Conservation (phyloP, 1,139 yeast genomes). For the Chernovozyma aurita region DNA sequence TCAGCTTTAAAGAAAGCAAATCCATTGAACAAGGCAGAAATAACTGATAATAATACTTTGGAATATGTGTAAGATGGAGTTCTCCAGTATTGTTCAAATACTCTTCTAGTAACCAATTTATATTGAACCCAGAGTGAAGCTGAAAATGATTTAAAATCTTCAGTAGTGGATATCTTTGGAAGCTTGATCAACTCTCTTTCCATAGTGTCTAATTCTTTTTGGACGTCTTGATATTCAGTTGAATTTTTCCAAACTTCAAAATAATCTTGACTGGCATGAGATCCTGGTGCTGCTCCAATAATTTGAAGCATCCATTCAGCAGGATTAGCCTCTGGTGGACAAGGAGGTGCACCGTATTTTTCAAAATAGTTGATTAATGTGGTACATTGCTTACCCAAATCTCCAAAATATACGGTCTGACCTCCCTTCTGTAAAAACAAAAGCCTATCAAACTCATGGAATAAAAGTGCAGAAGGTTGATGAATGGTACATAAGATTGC, state of each 20-base stretch:
- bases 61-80: slow-evolving; percentile 38
- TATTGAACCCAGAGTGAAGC: slow-evolving; percentile 24
- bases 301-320: slow-evolving; percentile 58
- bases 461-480: slow-evolving; percentile 38
- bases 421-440: slow-evolving; percentile 45
- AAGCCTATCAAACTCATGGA: slow-evolving; percentile 32
- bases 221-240: slow-evolving; percentile 19
- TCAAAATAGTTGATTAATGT: slow-evolving; percentile 54
- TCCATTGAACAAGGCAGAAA: slow-evolving; percentile 44
- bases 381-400: slow-evolving; percentile 51
- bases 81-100: slow-evolving; percentile 40
- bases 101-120: slow-evolving; percentile 19
- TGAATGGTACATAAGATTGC: slow-evolving; percentile 42
- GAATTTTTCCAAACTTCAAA: slow-evolving; percentile 32
- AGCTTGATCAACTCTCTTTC: slow-evolving; percentile 23
- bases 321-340: slow-evolving; percentile 45
- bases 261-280: slow-evolving; percentile 31
- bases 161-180: slow-evolving; percentile 22
- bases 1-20: slow-evolving; percentile 36
- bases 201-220: slow-evolving; percentile 22
- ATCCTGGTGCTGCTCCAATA: slow-evolving; percentile 40
- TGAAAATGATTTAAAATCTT: slow-evolving; percentile 21
- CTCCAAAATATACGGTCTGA: slow-evolving; percentile 64
- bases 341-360: slow-evolving; percentile 44
- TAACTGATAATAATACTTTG: slow-evolving; percentile 32